phyloP scores from a whole-genome alignment of 805 yeast species.

The Hanseniaspora occidentalis region DNA sequence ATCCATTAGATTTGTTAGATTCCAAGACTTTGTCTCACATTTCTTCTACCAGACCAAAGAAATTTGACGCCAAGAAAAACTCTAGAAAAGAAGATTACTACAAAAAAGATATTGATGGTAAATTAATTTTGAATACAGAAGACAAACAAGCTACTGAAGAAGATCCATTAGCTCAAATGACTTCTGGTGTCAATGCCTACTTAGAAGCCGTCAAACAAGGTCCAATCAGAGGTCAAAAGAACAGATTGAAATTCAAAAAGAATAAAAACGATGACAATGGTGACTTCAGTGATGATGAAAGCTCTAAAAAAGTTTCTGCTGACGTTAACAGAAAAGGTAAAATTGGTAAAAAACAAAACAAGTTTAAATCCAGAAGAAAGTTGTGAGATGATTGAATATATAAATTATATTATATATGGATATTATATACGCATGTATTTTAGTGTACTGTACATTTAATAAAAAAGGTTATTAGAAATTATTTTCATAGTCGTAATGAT shows the following conservation, averaged over 20 bases:
- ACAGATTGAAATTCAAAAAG: constrained; percentile 78
- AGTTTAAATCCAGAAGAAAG: constrained; percentile 19
- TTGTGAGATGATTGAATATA: constrained; percentile 2
- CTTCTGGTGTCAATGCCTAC: constrained; percentile 75
- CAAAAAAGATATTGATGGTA: constrained; percentile 25
- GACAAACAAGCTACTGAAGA: constrained; percentile 21
- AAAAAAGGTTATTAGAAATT: constrained; percentile 3
- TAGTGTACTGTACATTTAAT: too few species aligned
- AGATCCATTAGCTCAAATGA: constrained; percentile 36
- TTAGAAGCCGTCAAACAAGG: constrained; percentile 88
- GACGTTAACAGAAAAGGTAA: constrained; percentile 12
- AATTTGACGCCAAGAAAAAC: constrained; percentile 32
- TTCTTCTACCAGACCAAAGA: constrained; percentile 75
- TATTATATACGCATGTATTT: constrained; percentile 6
- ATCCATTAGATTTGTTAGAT: constrained; percentile 84
- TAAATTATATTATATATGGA: background rate
- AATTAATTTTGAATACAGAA: constrained; percentile 21
- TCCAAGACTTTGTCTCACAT: constrained; percentile 75
- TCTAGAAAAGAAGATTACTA: constrained; percentile 19
- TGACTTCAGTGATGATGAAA: constrained; percentile 41
- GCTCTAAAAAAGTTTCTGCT: constrained; percentile 8
- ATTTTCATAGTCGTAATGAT: constrained; percentile 12
- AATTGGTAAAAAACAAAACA: constrained; percentile 19
- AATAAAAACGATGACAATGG: constrained; percentile 38
- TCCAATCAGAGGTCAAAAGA: constrained; percentile 87